Percentiles rank a stretch among this genome's conserved stretches.
Evolutionary conservation across 1,284 basidiomycete species (phyloP).

Genomic region (Golubevia sp.): DNA sequence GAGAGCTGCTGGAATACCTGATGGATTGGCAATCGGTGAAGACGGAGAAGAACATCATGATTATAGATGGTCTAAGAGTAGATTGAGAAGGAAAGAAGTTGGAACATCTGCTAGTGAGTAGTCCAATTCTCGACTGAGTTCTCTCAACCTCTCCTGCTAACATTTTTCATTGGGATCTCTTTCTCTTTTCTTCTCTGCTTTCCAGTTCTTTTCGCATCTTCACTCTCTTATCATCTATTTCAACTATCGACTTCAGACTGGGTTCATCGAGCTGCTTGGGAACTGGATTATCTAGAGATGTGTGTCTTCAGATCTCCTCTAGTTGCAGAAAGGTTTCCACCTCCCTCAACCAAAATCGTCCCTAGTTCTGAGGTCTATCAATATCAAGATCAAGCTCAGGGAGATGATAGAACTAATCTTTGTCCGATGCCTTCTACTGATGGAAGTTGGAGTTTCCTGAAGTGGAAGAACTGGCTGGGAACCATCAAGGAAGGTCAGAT

Average conservation of each 20-base stretch:
- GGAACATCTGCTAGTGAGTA: constrained; percentile 30
- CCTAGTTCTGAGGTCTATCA: constrained; percentile 22
- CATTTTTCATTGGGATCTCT: too few species aligned
- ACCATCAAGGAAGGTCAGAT: constrained; percentile 38
- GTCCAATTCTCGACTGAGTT: too few species aligned
- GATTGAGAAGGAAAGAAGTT: constrained; percentile 32
- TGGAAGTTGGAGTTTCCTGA: constrained; percentile 33
- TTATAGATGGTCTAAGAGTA: constrained; percentile 47
- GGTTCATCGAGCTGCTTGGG: constrained; percentile 45
- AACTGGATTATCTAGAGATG: constrained; percentile 53
- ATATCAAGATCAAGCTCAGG: constrained; percentile 9
- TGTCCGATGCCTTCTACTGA: constrained; percentile 40
- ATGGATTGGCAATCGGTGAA: constrained; percentile 32
- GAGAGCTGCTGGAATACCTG: constrained; percentile 41
- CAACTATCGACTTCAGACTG: constrained; percentile 35
- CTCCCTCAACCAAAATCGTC: constrained; percentile 34
- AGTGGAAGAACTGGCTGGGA: constrained; percentile 41
- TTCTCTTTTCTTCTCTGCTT: background rate
- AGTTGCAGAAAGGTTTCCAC: constrained; percentile 41
- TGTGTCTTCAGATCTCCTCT: constrained; percentile 47
- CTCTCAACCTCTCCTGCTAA: too few species aligned
- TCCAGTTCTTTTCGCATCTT: constrained; percentile 22
- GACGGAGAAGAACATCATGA: constrained; percentile 40
- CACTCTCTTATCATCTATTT: constrained; percentile 23
- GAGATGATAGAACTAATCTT: constrained; percentile 20